Conservation (phyloP, 148 eudicot species). For the Silene conica region DNA sequence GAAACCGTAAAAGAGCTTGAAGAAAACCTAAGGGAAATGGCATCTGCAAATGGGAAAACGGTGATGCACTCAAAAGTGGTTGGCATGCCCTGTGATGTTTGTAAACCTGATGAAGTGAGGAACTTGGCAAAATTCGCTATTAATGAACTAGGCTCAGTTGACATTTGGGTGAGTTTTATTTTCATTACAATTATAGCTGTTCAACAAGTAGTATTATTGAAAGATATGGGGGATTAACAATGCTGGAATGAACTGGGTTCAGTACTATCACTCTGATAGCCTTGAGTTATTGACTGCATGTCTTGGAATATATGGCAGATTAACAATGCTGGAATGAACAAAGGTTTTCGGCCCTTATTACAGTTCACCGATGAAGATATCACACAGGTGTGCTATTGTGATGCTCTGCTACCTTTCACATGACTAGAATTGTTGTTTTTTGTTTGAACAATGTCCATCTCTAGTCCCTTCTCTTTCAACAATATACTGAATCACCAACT, state of each 20-base stretch:
- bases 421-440: background rate
- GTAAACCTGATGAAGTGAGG: slow-evolving; percentile 69
- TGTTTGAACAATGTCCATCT: background rate
- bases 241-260: background rate
- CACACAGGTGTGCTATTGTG: slow-evolving; percentile 50
- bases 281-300: background rate
- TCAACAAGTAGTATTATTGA: background rate
- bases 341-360: slow-evolving; percentile 97
- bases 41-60: slow-evolving; percentile 37
- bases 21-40: slow-evolving; percentile 63
- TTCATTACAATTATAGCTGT: background rate
- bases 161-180: slow-evolving; percentile 78
- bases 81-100: slow-evolving; percentile 89
- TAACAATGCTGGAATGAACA: slow-evolving; percentile 95
- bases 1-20: slow-evolving; percentile 78
- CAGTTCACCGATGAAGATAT: slow-evolving; percentile 87
- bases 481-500: too few relatives aligned
- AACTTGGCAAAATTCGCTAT: slow-evolving; percentile 69
- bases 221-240: background rate
- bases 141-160: slow-evolving; percentile 75
- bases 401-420: background rate
- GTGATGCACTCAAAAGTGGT: slow-evolving; percentile 71
- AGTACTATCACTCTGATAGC: background rate
- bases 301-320: slow-evolving; percentile 42
- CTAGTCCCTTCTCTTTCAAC: too few relatives aligned